These are phyloP conservation scores for Scleroderma bovista DNA, from an alignment of 768 basidiomycete genomes.

Conservation along the genomic window DNA sequence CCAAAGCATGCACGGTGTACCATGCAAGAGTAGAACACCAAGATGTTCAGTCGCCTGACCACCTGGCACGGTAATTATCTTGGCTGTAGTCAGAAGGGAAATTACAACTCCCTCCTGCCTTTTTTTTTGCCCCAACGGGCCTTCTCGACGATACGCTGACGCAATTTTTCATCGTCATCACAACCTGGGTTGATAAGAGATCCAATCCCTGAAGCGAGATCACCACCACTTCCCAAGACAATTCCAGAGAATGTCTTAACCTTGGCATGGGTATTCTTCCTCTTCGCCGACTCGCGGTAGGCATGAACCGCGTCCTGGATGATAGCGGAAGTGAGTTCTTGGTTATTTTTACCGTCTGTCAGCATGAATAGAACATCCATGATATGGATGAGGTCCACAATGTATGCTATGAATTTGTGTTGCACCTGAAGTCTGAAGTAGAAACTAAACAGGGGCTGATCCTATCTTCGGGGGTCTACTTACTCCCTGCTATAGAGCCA, in stretches of 20 bases:
- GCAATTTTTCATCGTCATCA: not conserved
- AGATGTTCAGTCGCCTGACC: too few relatives aligned
- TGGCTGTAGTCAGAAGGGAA: too few relatives aligned
- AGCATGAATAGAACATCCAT: slow-evolving; percentile 15
- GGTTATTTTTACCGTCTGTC: not conserved
- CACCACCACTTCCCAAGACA: not conserved
- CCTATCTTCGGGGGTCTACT: not conserved
- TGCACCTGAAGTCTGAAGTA: slow-evolving; percentile 2
- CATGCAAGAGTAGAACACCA: too few relatives aligned
- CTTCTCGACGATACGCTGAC: not conserved
- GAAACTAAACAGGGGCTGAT: not conserved
- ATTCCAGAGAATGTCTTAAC: not conserved
- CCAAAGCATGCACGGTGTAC: too few relatives aligned
- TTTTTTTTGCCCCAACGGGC: too few relatives aligned
- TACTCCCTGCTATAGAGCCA: not conserved
- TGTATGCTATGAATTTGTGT: slow-evolving; percentile 19
- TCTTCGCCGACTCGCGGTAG: not conserved
- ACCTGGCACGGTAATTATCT: too few relatives aligned
- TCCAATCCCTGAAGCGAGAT: not conserved
- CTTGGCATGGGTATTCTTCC: not conserved
- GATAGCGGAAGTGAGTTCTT: not conserved
- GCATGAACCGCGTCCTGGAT: not conserved
- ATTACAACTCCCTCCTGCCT: too few relatives aligned
- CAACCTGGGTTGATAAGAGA: not conserved
- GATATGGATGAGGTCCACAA: slow-evolving; percentile 21